These are phyloP conservation scores for Globisporangium megalacanthum DNA, from an alignment of 352 stramenopile species.

Conservation along the genomic window DNA sequence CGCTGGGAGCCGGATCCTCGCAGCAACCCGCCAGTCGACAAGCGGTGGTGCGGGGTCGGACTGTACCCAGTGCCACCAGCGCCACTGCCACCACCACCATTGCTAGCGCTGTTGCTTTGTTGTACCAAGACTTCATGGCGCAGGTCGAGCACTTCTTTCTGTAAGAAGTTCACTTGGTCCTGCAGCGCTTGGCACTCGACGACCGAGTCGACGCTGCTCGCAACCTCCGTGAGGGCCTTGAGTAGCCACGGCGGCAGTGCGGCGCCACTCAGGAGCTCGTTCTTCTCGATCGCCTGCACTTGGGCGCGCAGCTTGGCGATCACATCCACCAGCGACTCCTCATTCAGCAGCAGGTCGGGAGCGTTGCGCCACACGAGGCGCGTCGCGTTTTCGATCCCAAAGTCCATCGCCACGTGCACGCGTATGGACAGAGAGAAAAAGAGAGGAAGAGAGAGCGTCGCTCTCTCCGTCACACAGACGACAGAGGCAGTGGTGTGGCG, in stretches of 20 bases:
- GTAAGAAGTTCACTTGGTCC: constrained; percentile 65
- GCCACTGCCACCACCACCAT: neutral
- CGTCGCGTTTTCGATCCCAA: constrained; percentile 33
- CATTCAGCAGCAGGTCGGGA: constrained; percentile 73
- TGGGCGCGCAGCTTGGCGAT: constrained; percentile 62
- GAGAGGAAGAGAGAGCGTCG: no score
- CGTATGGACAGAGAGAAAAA: no score
- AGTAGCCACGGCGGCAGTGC: constrained; percentile 65
- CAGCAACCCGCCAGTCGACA: constrained; percentile 33
- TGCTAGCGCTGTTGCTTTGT: constrained; percentile 28
- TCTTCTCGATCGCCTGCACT: constrained; percentile 66
- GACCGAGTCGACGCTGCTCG: constrained; percentile 72
- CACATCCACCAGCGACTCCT: constrained; percentile 71
- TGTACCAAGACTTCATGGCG: constrained; percentile 71
- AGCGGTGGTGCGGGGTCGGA: constrained; percentile 46
- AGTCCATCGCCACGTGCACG: constrained; percentile 18
- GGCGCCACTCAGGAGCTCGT: constrained; percentile 68
- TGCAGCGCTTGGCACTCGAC: constrained; percentile 73
- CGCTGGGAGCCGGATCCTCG: constrained; percentile 11
- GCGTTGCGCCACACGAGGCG: constrained; percentile 56
- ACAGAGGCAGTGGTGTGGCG: no score
- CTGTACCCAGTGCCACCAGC: constrained; percentile 20
- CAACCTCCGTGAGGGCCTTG: constrained; percentile 70
- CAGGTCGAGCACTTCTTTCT: constrained; percentile 78
- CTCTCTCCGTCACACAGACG: no score